Percentiles rank a stretch among this genome's conserved stretches.
Evolutionary conservation across 2,329 filamentous ascomycete species (phyloP).

Genomic region (Sclerotiophoma versabilis): DNA sequence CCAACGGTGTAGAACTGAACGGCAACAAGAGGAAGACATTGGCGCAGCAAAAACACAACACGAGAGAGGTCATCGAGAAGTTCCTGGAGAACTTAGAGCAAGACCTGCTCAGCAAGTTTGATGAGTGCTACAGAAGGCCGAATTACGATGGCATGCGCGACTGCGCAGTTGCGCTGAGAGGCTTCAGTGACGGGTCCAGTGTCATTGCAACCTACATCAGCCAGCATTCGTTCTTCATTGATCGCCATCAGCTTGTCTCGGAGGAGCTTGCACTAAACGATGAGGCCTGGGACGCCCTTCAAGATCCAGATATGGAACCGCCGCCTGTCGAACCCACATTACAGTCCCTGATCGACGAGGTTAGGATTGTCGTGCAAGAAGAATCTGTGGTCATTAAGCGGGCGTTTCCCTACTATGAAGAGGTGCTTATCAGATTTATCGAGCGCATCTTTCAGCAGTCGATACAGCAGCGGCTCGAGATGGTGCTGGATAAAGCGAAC

Average conservation of each 20-base stretch:
- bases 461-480: constrained; percentile 92
- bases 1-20: constrained; percentile 56
- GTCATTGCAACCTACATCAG: constrained; percentile 97
- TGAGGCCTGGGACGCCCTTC: constrained; percentile 84
- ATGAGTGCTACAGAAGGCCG: constrained; percentile 92
- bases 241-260: constrained; percentile 86
- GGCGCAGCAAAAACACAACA: constrained; percentile 62
- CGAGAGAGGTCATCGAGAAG: constrained; percentile 91
- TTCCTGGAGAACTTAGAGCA: constrained; percentile 96
- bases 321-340: constrained; percentile 91
- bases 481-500: constrained; percentile 93
- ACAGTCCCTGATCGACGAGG: constrained; percentile 91
- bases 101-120: constrained; percentile 93
- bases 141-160: constrained; percentile 99
- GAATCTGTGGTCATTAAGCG: constrained; percentile 97
- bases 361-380: constrained; percentile 93
- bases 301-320: constrained; percentile 91
- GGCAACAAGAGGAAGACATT: constrained; percentile 47
- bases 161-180: constrained; percentile 89
- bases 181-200: constrained; percentile 95
- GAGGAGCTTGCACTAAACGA: constrained; percentile 80
- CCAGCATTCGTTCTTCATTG: constrained; percentile 99
- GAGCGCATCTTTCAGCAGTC: constrained; percentile 98
- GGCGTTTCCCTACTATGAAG: constrained; percentile 95
- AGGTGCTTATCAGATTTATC: constrained; percentile 89